Conservation (phyloP, 108 stramenopile genomes). For the Bacterosira constricta region DNA sequence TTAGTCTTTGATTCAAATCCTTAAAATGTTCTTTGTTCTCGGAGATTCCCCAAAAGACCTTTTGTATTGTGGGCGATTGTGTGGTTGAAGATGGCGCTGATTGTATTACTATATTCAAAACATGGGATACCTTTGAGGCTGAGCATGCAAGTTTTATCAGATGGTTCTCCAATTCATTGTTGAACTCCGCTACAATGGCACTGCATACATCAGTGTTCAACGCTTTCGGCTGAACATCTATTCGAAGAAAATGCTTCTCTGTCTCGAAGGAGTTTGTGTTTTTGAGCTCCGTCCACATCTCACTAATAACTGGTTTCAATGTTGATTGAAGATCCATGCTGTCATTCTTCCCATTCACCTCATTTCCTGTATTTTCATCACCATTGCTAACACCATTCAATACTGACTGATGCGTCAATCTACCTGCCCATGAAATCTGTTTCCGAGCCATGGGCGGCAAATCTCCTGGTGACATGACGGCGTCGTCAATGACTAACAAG, state of each 20-base stretch:
- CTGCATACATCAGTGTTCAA: constrained; percentile 31
- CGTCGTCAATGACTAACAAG: constrained; percentile 18
- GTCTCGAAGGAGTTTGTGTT: constrained; percentile 11
- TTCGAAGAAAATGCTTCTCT: constrained; percentile 23
- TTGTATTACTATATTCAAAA: constrained; percentile 16
- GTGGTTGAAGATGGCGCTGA: neutral
- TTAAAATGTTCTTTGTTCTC: constrained; percentile 25
- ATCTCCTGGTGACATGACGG: constrained; percentile 23
- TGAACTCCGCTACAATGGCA: no score
- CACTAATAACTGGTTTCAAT: neutral
- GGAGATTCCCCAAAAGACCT: constrained; percentile 45
- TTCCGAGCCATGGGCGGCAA: constrained; percentile 55
- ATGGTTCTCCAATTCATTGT: neutral
- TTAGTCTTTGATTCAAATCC: constrained; percentile 43
- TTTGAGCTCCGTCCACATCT: constrained; percentile 25
- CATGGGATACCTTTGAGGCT: constrained; percentile 15
- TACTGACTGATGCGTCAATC: constrained; percentile 31
- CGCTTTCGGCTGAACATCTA: constrained; percentile 41
- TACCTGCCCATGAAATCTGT: constrained; percentile 58
- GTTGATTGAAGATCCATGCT: constrained; percentile 5
- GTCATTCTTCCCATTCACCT: constrained; percentile 1
- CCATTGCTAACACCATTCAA: neutral
- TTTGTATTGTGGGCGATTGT: neutral
- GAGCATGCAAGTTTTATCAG: constrained; percentile 42
- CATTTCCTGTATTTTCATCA: constrained; percentile 3